A percentile compares a stretch with the other conserved stretches of the same genome.
Evolutionary conservation across 1,284 basidiomycete species (phyloP).

Genomic region (Cystobasidium sp.): DNA sequence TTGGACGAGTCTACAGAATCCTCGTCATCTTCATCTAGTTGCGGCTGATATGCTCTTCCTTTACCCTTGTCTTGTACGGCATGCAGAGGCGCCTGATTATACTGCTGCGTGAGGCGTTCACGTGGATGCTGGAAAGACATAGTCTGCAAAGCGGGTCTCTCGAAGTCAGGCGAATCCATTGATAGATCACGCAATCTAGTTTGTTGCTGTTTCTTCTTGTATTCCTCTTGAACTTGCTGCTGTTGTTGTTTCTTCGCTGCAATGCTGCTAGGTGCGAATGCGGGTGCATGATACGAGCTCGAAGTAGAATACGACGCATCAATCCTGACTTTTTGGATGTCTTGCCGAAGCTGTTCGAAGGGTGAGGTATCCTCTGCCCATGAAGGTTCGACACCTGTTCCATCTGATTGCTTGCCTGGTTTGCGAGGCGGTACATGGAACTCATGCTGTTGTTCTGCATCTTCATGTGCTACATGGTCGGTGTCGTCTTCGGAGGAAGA

Average conservation of each 20-base stretch:
- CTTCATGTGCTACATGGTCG: neutral
- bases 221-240: constrained; percentile 23
- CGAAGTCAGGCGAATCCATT: constrained; percentile 52
- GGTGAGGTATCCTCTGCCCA: constrained; percentile 44
- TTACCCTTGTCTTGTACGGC: constrained; percentile 38
- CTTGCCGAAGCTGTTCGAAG: constrained; percentile 42
- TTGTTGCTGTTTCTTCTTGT: constrained; percentile 17
- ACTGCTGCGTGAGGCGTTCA: constrained; percentile 25
- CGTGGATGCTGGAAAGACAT: constrained; percentile 42
- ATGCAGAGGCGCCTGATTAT: constrained; percentile 8
- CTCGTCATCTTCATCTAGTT: neutral
- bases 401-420: constrained; percentile 21
- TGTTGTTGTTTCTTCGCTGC: constrained; percentile 29
- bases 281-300: constrained; percentile 32
- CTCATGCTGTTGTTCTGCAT: constrained; percentile 3
- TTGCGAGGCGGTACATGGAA: constrained; percentile 5
- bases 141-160: constrained; percentile 50
- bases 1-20: constrained; percentile 7
- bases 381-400: constrained; percentile 23
- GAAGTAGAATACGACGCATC: constrained; percentile 11
- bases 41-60: constrained; percentile 16
- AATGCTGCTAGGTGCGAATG: constrained; percentile 28
- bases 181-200: constrained; percentile 47
- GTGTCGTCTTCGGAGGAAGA: neutral
- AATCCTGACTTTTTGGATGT: constrained; percentile 40